These are phyloP conservation scores for Stemphylium vesicarium DNA, from an alignment of 2,329 filamentous ascomycete genomes.

Conservation along the genomic window DNA sequence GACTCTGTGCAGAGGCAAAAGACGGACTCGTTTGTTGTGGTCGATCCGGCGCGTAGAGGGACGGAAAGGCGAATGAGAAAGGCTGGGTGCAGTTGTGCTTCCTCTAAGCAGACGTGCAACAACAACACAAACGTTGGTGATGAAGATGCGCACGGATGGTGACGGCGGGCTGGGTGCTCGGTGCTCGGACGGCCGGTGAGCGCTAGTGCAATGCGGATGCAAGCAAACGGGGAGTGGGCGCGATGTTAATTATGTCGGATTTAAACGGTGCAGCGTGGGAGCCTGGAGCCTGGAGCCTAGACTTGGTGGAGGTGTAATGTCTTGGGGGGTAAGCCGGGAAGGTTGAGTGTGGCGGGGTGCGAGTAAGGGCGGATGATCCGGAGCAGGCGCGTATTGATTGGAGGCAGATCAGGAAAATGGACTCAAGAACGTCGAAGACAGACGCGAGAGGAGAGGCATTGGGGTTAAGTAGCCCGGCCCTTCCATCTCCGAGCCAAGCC, in stretches of 20 bases:
- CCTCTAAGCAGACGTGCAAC: conserved; percentile 19
- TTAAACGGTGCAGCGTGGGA: conserved; percentile 13
- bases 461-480: conserved; percentile 28
- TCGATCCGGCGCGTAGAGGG: conserved; percentile 25
- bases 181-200: conserved; percentile 23
- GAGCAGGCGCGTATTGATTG: conserved; percentile 43
- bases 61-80: conserved; percentile 8
- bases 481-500: conserved; percentile 31
- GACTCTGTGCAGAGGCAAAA: conserved; percentile 15
- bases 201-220: conserved; percentile 31
- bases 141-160: conserved; percentile 29
- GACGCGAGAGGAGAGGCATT: conserved; percentile 26
- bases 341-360: conserved; percentile 26
- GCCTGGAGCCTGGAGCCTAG: conserved; percentile 1
- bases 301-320: neutral
- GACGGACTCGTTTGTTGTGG: conserved; percentile 33
- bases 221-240: conserved; percentile 25
- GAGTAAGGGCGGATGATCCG: conserved; percentile 32
- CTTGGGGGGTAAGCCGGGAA: neutral
- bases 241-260: conserved; percentile 14
- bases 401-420: conserved; percentile 41
- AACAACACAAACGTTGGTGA: conserved; percentile 27
- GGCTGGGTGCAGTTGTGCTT: conserved; percentile 27
- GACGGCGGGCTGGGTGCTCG: conserved; percentile 22
- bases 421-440: conserved; percentile 24